phyloP scores from a whole-genome alignment of 371 early-diverging fungal species.

The Batkoa obscura region DNA sequence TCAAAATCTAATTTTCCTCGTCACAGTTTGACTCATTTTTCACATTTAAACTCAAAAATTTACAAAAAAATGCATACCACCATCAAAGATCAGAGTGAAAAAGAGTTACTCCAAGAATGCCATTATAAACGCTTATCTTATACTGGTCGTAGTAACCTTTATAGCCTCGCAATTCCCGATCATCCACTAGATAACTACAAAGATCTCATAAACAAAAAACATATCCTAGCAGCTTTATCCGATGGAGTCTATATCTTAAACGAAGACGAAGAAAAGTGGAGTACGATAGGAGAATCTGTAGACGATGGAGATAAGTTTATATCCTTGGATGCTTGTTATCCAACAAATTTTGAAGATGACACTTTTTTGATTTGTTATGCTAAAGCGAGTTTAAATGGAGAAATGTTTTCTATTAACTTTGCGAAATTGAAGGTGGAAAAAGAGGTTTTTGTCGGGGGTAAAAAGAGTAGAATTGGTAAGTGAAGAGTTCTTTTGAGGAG shows the following conservation, averaged over 20 bases:
- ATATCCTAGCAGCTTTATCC: constrained; percentile 3
- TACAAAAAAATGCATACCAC: too few species aligned
- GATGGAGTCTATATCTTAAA: constrained; percentile 5
- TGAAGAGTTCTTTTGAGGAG: background rate
- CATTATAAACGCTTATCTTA: constrained; percentile 2
- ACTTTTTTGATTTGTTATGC: constrained; percentile 4
- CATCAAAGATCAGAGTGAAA: too few species aligned
- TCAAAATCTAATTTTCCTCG: too few species aligned
- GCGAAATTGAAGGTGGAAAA: background rate
- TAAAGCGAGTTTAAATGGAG: background rate
- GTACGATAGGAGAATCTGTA: background rate
- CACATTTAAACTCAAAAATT: too few species aligned
- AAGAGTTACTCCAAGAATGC: background rate
- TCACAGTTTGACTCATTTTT: too few species aligned
- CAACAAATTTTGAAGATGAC: background rate
- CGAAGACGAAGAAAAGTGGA: background rate
- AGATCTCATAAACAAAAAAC: background rate
- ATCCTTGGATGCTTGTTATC: constrained; percentile 2
- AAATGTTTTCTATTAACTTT: background rate
- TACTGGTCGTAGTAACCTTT: background rate
- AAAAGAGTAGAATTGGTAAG: background rate
- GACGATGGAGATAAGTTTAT: constrained; percentile 1
- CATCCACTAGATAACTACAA: too few species aligned
- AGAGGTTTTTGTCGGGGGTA: background rate
- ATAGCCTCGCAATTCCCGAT: constrained; percentile 3